Evolutionary conservation across 768 basidiomycete species (phyloP), one percentile per base, ranked within the genome.

Genomic region (Xanthoconium stramineum): DNA sequence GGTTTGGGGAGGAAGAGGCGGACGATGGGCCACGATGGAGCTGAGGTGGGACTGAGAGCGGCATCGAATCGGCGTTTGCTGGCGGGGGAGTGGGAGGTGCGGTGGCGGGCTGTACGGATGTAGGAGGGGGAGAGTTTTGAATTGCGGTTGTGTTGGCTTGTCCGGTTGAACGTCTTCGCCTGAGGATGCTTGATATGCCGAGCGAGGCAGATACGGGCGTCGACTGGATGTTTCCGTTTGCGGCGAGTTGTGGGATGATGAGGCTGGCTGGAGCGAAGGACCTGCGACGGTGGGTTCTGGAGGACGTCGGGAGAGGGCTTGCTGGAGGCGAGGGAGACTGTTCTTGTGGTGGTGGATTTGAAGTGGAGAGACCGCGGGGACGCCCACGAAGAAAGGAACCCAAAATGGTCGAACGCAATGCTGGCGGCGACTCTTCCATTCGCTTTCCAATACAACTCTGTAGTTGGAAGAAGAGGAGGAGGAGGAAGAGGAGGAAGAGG

Each of bases 321-420:
- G 76, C 72, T 2, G 76, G 73, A 0, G 79, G 78, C 0, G 82
- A 80, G 7, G 80, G 73, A 72, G 73, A 69, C 28, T 66, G 68
- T 10, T 42, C 29, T 42, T 53, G 14, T 36, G 39, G 45, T 62
- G 65, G 54, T 45, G 58, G 56, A 43, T 84, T 81, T 20, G 84
- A 84, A 69, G 84, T 80, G 33, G 86, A 87, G 44, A 80, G 75
- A 68, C 85, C 87, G 62, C 86, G 78, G 17, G 86, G 86, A 58
- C 88, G 76, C 45, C 81, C 82, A 56, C 88, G 83, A 57, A 91
- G 77, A 70, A 89, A 83, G 50, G 84, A 84, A 56, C 86, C 83
- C 46, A 91, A 78, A 69, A 91, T 88, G 57, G 84, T 84, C 59
- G 69, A 62, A 54, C 87, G 77, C 35, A 79, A 68, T 6, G 69